Evolutionary conservation across 768 basidiomycete species (phyloP).

Genomic region (Mycena vulgaris): DNA sequence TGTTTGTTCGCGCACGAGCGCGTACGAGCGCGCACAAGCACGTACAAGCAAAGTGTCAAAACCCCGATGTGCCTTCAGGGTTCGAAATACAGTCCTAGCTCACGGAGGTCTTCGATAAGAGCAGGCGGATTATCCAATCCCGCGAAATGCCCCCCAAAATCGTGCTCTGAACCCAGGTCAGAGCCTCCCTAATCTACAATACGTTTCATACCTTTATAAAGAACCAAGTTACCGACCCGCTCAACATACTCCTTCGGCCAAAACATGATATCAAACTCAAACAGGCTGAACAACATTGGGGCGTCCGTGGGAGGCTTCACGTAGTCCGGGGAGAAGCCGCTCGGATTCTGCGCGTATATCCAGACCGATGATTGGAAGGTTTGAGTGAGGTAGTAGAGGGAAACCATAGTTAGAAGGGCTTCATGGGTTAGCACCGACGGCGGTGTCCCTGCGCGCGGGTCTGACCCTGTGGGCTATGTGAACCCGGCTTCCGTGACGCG

Average conservation of each 20-base stretch:
- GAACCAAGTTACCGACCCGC: constrained; percentile 10
- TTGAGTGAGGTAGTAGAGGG: constrained; percentile 44
- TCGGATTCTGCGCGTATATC: constrained; percentile 32
- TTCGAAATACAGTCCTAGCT: not conserved
- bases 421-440: constrained; percentile 15
- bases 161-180: not conserved
- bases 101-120: not conserved
- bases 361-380: constrained; percentile 39
- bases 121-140: not conserved
- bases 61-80: too few relatives aligned
- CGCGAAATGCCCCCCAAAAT: not conserved
- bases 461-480: constrained; percentile 9
- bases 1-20: too few relatives aligned
- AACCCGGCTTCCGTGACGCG: not conserved
- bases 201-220: constrained; percentile 15
- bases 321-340: not conserved
- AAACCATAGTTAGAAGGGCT: constrained; percentile 40
- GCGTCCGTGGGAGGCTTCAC: constrained; percentile 11
- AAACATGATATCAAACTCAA: constrained; percentile 14
- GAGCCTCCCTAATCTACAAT: not conserved
- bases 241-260: constrained; percentile 23
- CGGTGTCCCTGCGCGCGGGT: constrained; percentile 31
- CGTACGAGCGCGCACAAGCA: too few relatives aligned
- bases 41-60: too few relatives aligned
- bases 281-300: constrained; percentile 20